Evolutionary conservation across 2,329 filamentous ascomycete genomes (phyloP), one percentile per base, ranked within the genome.

Genomic region (Neofusicoccum sp.): DNA sequence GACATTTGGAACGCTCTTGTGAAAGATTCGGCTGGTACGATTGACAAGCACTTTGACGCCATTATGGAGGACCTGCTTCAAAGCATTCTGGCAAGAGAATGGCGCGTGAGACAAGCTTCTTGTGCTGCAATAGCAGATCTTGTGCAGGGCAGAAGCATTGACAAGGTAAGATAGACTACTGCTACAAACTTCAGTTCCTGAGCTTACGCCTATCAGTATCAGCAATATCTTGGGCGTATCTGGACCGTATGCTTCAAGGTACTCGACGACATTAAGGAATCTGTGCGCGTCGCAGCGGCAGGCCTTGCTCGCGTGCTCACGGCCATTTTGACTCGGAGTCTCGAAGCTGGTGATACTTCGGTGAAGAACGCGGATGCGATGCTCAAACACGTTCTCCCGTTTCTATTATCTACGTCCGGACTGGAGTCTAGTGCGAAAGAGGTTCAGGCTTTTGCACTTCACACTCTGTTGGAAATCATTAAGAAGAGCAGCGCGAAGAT

Each of bases 1-100:
- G 91, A 96, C 64, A 98, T 99, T 65, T 99, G 95, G 95, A 93
- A 90, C 68, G 89, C 93, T 0, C 78, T 99, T n/a, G 92, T 98
- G 58, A 96, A 96, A 70, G 92, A 98, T 67, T 85, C 91, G 1
- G 87, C 85, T 16, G 81, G 84, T 0, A 90, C 89, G 0, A 84
- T 98, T 44, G 88, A 95, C 65, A 79, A 82, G 16, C 84, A 98
- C 73, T 97, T 98, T 70, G 89, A 96, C 65, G 85, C 86, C 7
- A 98, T 99, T 68, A 89, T 99, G 79, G 82, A 88, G 8, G 95
- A 99, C 71, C 78, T 98, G 6, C 80, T 99, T 33, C 88, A 87
- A 66, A 96, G 89, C 70, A 90, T 98, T 43, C 75, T 98, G 4
- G 92, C 91, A 31, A 90, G 89, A 67, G 95, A 99, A 73, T 99